Evolutionary conservation across 805 yeast genomes (phyloP).

Genomic region (Pichia exigua): DNA sequence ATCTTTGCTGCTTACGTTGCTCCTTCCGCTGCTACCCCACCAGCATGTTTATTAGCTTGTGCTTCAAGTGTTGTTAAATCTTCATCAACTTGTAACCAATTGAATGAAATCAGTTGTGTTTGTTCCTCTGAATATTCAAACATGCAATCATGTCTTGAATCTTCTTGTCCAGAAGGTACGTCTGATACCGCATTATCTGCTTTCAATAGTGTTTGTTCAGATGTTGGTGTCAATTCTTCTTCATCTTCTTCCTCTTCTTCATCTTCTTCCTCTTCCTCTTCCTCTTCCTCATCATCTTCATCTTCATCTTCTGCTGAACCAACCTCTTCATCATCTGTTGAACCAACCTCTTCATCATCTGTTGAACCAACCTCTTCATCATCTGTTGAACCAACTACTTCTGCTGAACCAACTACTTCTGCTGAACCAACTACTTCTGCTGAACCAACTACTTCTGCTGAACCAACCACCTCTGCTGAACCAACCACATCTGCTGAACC

Average conservation of each 20-base stretch:
- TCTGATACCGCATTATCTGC: constrained; percentile 51
- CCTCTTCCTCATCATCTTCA: constrained; percentile 28
- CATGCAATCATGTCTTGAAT: constrained; percentile 54
- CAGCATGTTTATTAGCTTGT: constrained; percentile 89
- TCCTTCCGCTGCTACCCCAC: constrained; percentile 58
- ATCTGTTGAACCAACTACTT: constrained; percentile 14
- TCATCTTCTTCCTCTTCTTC: constrained; percentile 25
- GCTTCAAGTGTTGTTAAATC: constrained; percentile 58
- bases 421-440: constrained; percentile 21
- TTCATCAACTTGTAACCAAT: constrained; percentile 45
- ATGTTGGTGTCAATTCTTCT: constrained; percentile 32
- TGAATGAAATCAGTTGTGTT: constrained; percentile 62
- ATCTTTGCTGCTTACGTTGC: constrained; percentile 33
- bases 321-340: constrained; percentile 12
- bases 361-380: constrained; percentile 19
- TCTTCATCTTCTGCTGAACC: constrained; percentile 22
- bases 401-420: constrained; percentile 15
- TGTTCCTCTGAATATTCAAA: constrained; percentile 49
- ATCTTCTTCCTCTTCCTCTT: constrained; percentile 25
- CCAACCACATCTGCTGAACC: constrained; percentile 18
- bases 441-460: constrained; percentile 20
- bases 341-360: constrained; percentile 16
- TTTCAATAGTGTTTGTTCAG: constrained; percentile 47
- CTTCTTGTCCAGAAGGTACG: constrained; percentile 60
- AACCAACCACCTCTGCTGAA: constrained; percentile 16